phyloP scores from a whole-genome alignment of 2,329 filamentous ascomycete genomes.

The Sphaerulina vaccinii region DNA sequence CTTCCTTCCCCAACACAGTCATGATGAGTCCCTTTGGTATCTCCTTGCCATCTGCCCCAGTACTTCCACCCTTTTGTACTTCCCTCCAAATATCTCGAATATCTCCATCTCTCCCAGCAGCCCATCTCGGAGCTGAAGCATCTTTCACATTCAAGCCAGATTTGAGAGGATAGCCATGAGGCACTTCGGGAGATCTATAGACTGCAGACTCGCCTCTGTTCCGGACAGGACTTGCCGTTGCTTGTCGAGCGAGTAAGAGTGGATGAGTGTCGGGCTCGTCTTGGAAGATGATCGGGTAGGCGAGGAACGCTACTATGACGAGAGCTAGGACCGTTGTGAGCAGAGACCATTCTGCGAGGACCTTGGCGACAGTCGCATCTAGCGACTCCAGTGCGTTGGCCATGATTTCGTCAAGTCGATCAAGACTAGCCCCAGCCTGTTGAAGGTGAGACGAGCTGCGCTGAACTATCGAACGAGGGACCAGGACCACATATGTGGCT shows the following conservation, averaged over 20 bases:
- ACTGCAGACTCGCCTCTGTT: constrained; percentile 81
- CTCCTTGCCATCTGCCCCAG: constrained; percentile 60
- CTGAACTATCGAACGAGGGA: neutral
- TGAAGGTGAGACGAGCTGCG: neutral
- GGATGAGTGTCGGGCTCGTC: constrained; percentile 89
- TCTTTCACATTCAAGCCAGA: constrained; percentile 80
- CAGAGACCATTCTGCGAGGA: constrained; percentile 77
- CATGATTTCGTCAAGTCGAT: constrained; percentile 11
- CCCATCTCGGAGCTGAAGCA: constrained; percentile 76
- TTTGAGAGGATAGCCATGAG: constrained; percentile 79
- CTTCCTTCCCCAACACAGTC: constrained; percentile 75
- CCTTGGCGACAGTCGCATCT: constrained; percentile 66
- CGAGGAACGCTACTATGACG: constrained; percentile 64
- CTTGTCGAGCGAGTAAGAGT: constrained; percentile 82
- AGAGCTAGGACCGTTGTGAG: constrained; percentile 73
- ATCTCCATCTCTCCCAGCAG: constrained; percentile 79
- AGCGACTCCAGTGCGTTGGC: constrained; percentile 42
- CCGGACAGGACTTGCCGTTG: constrained; percentile 73
- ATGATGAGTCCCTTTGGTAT: constrained; percentile 69
- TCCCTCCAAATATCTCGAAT: constrained; percentile 89
- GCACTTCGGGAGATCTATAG: constrained; percentile 79
- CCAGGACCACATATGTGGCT: neutral
- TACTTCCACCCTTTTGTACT: constrained; percentile 44
- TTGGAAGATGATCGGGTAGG: constrained; percentile 68
- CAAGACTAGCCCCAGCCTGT: neutral